These are phyloP conservation scores for Xylaria venustula DNA, from an alignment of 495 filamentous ascomycete genomes.

Conservation along the genomic window DNA sequence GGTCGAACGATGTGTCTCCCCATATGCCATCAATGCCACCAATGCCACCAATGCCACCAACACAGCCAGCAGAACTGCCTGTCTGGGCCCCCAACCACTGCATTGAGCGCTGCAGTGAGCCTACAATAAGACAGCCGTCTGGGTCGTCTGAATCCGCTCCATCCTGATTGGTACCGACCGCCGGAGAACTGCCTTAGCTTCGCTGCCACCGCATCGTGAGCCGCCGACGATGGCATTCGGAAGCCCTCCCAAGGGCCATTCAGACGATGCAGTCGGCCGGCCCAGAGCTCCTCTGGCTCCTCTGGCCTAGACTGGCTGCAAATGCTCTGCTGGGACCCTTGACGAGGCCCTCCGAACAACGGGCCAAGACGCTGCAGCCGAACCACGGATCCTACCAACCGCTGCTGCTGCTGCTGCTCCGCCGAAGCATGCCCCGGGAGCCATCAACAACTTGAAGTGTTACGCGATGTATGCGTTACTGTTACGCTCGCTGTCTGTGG, in stretches of 20 bases:
- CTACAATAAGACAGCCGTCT: no score
- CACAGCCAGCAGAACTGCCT: no score
- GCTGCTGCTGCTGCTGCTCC: not conserved
- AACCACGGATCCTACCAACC: not conserved
- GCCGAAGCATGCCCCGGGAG: not conserved
- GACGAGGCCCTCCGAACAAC: not conserved
- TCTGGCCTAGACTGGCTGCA: not conserved
- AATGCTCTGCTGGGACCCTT: not conserved
- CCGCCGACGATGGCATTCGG: not conserved
- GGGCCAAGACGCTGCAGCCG: not conserved
- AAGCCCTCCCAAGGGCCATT: not conserved
- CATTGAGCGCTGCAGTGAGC: no score
- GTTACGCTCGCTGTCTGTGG: no score
- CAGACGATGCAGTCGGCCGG: not conserved
- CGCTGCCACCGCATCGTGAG: slow-evolving; percentile 10
- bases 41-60: no score
- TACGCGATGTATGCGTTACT: no score
- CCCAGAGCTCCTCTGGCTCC: not conserved
- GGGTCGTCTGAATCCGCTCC: not conserved
- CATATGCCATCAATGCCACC: no score
- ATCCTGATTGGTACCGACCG: slow-evolving; percentile 4
- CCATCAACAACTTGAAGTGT: not conserved
- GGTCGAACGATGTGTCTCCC: not conserved
- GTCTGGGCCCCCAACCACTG: no score
- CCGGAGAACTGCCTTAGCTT: not conserved